Evolutionary conservation across 2,329 filamentous ascomycete genomes (phyloP), one percentile per base, ranked within the genome.

Genomic region (Tympanopsis confertula): DNA sequence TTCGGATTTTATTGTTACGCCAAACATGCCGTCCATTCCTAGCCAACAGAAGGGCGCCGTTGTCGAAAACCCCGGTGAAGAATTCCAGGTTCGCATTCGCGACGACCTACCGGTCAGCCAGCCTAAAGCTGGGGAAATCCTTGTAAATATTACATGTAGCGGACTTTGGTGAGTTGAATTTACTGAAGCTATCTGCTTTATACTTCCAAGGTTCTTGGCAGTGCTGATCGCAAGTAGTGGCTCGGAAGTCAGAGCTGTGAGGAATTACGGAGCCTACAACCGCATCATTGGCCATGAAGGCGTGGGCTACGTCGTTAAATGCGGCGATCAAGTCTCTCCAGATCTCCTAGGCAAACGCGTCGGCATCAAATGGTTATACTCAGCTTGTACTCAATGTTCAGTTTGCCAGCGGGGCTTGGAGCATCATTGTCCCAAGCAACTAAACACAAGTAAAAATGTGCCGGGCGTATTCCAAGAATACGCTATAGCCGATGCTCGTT

Each of bases 311-410:
- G 48, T 57, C 1, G 49, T 54, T 2, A 48, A 48, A 14, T 7
- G 57, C 0, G 62, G 63, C 0, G 20, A 50, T 0, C 39, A 40
- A 0, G 61, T 54, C 1, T 39, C 50, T 0, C 5, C 42, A 0
- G 42, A 40, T 0, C 17, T 65, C 3, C 20, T 64, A 4, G 49
- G 48, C 1, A 55, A 54, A 15, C 41, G 57, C 2, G 63, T 66
- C 0, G 63, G 63, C 1, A 53, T 66, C 1, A 65, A 65, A 41
- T 66, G 63, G 63, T 49, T 66, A 1, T 63, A 57, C 42, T 61
- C 55, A 4, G 59, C 61, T 1, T 66, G 63, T 17, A 53, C 53
- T 0, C 18, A 44, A 3, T 66, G 63, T 19, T 48, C 48, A 1
- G 49, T 47, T 4, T 67, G 63, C 38, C 44, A 44, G 2, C 43